phyloP scores from a whole-genome alignment of 177 flowering plant species.

The Vitis hybrid region DNA sequence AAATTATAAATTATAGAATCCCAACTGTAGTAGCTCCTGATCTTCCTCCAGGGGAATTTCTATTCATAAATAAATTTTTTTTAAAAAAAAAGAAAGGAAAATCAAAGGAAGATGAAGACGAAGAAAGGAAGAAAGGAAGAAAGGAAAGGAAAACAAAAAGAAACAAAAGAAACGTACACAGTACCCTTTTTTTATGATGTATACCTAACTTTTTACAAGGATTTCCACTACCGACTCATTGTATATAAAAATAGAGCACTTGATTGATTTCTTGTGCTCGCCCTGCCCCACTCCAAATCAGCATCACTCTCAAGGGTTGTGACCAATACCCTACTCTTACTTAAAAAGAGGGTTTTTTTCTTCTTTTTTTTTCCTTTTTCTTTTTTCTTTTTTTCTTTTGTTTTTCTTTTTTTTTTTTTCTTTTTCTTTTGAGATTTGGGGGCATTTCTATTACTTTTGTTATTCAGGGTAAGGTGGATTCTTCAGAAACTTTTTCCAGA shows the following conservation, averaged over 20 bases:
- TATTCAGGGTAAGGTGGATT: background rate
- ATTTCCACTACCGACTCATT: constrained; percentile 4
- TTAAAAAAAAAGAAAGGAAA: too few species aligned
- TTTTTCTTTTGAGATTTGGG: background rate
- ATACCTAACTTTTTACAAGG: constrained; percentile 5
- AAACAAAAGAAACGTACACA: background rate
- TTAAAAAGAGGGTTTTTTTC: background rate
- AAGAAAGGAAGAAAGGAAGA: background rate
- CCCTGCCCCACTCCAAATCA: background rate
- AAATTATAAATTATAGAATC: too few species aligned
- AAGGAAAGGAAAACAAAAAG: background rate
- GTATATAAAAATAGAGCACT: background rate
- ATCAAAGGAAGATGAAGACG: background rate
- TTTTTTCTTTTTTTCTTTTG: too few species aligned
- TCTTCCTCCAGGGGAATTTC: too few species aligned
- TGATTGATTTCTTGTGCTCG: background rate
- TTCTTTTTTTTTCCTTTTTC: too few species aligned
- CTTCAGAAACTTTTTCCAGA: background rate
- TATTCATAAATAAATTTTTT: too few species aligned
- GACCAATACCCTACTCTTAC: background rate
- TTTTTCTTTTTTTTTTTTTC: background rate
- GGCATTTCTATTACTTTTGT: background rate
- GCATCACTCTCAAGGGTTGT: background rate
- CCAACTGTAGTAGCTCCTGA: too few species aligned
- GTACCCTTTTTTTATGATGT: background rate